Base-by-base conservation (phyloP, 495 filamentous ascomycete genomes). In the Aspergillus kassunensis region DNA sequence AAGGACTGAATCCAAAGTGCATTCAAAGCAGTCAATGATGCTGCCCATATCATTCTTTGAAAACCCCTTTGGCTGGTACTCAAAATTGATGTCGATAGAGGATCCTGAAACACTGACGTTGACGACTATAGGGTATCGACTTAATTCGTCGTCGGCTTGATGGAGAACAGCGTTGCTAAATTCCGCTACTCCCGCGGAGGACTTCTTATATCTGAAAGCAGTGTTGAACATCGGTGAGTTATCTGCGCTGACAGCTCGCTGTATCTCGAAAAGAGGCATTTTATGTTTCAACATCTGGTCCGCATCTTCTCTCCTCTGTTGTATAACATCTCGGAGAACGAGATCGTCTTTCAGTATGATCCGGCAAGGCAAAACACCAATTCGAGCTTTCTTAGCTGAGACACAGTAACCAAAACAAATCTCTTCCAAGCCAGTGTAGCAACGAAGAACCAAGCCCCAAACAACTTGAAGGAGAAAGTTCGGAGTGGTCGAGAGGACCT, bases 381-480 rank as follows among this genome's bases (percentile, higher is more conserved):
- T 18, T 0, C 42, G 21, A 1, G 8, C 53, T 33, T 62, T 8
- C 9, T 59, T 45, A 9, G 66, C 61, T 0, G 62, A 63, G 9
- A 48, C 48, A 15, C 64, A 63, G 49, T 70, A 74, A 0, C 81
- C 81, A 55, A 85, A 86, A 49, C 74, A 78, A 16, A 83, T 67
- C 34, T 79, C 74, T 23, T 80, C 70, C 9, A 70, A 69, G 4
- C 73, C 74, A 1, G 79, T 79, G 52, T 81, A 83, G 24, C 65
- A 70, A 27, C 74, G 67, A 13, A 84, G 60, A 0, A 83, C 72
- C 10, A 84, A 43, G 2, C 71, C 76, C 82, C 82, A 84, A 1
- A 69, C 76, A 35, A 78, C 59, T 36, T 81, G 71, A 33, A 82
- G 63, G 2, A 76, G 18, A 6, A 48, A 55, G 21, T 56, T 56